A percentile compares a stretch with the other conserved stretches of the same genome.
These are phyloP conservation scores for Hygrocybe coccinea DNA, from an alignment of 768 basidiomycete genomes.

Conservation along the genomic window DNA sequence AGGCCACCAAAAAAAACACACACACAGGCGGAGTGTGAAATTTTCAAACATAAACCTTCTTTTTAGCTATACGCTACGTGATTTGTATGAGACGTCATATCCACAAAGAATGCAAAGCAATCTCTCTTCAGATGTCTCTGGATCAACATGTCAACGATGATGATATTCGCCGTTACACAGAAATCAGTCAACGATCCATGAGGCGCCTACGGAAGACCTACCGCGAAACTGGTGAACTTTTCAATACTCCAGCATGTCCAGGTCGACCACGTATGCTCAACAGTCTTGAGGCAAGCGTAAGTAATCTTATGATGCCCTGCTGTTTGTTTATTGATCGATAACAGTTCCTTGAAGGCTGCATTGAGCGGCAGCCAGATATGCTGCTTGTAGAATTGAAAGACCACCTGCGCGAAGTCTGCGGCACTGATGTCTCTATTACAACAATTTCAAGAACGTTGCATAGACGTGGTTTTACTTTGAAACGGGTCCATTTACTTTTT, in stretches of 20 bases:
- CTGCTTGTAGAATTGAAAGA: conserved; percentile 10
- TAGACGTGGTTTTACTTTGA: conserved; percentile 15
- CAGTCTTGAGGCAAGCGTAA: background rate
- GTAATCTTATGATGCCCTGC: background rate
- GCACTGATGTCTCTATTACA: background rate
- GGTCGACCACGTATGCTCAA: background rate
- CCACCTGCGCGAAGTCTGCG: conserved; percentile 4
- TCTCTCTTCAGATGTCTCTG: background rate
- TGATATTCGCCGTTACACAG: background rate
- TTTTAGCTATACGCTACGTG: background rate
- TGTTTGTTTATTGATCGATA: background rate
- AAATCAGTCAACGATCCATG: background rate
- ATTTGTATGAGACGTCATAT: background rate
- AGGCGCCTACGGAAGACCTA: background rate
- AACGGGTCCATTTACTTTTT: conserved; percentile 11
- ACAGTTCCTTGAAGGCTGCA: background rate
- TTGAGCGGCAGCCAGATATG: background rate
- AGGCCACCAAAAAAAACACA: background rate
- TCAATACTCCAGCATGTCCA: background rate
- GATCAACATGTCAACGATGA: background rate
- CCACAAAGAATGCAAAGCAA: background rate
- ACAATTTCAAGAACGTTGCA: conserved; percentile 15
- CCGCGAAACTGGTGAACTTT: background rate
- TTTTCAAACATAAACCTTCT: background rate
- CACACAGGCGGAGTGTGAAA: background rate